Conservation (phyloP, 2,329 filamentous ascomycete genomes). For the Epichloe gansuensis region DNA sequence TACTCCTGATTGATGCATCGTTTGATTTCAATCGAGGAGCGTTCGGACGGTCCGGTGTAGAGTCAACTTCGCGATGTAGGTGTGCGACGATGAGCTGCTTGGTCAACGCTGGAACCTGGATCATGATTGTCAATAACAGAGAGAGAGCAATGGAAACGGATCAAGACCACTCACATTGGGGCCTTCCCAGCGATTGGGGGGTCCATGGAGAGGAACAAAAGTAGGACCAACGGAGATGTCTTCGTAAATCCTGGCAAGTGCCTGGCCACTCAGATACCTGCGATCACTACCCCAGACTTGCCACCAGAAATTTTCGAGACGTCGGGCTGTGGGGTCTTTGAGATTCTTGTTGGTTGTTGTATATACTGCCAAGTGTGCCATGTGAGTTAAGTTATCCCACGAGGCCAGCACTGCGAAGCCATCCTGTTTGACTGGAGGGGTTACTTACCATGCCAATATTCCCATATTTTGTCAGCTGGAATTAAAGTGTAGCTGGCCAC, state of each 20-base stretch:
- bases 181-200: slow-evolving; percentile 39
- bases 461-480: slow-evolving; percentile 38
- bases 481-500: slow-evolving; percentile 38
- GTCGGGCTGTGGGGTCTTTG: slow-evolving; percentile 47
- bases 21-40: slow-evolving; percentile 8
- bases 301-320: slow-evolving; percentile 54
- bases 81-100: slow-evolving; percentile 17
- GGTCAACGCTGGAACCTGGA: slow-evolving; percentile 17
- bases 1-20: slow-evolving; percentile 11
- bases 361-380: slow-evolving; percentile 32
- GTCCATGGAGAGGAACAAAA: slow-evolving; percentile 41
- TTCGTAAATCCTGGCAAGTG: slow-evolving; percentile 42
- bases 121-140: not conserved
- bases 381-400: not conserved
- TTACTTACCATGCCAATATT: slow-evolving; percentile 43
- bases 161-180: slow-evolving; percentile 27
- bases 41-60: slow-evolving; percentile 7
- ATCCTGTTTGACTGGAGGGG: not conserved
- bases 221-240: slow-evolving; percentile 46
- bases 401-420: not conserved
- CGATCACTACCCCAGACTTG: slow-evolving; percentile 50
- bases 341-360: slow-evolving; percentile 46
- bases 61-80: slow-evolving; percentile 8
- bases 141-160: not conserved
- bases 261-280: slow-evolving; percentile 36